Conservation (phyloP, 306 rosid species). For the Datisca glomerata region DNA sequence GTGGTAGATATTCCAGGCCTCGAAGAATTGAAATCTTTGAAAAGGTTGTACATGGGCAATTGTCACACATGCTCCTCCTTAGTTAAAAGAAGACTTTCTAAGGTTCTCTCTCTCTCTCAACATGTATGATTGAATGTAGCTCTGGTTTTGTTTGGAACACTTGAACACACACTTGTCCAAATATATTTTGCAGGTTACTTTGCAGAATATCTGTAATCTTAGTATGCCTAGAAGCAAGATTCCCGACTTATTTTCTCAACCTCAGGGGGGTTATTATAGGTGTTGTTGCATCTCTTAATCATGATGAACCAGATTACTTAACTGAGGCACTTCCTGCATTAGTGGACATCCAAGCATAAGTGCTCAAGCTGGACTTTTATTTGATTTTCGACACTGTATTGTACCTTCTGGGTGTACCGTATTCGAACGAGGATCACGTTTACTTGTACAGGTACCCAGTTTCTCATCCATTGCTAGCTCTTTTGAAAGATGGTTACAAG, state of each 20-base stretch:
- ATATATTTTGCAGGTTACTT: slow-evolving; percentile 28
- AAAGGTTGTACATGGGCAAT: slow-evolving; percentile 30
- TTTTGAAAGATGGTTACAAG: slow-evolving; percentile 26
- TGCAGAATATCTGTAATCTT: slow-evolving; percentile 37
- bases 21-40: slow-evolving; percentile 47
- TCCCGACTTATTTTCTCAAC: slow-evolving; percentile 43
- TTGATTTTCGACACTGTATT: slow-evolving; percentile 13
- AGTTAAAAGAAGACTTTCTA: slow-evolving; percentile 31
- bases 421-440: slow-evolving; percentile 30
- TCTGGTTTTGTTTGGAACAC: background rate
- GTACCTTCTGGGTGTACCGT: slow-evolving; percentile 32
- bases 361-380: slow-evolving; percentile 27
- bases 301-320: slow-evolving; percentile 8
- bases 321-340: slow-evolving; percentile 11
- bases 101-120: slow-evolving; percentile 28
- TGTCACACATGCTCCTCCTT: slow-evolving; percentile 35
- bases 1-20: slow-evolving; percentile 51
- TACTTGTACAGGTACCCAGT: slow-evolving; percentile 31
- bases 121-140: too few species aligned
- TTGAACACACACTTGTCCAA: background rate
- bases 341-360: slow-evolving; percentile 27
- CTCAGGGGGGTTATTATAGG: slow-evolving; percentile 31
- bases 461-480: slow-evolving; percentile 15
- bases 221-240: slow-evolving; percentile 51
- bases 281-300: slow-evolving; percentile 35